phyloP scores from a whole-genome alignment of 768 basidiomycete genomes.

The Symmetrospora coprosmae region DNA sequence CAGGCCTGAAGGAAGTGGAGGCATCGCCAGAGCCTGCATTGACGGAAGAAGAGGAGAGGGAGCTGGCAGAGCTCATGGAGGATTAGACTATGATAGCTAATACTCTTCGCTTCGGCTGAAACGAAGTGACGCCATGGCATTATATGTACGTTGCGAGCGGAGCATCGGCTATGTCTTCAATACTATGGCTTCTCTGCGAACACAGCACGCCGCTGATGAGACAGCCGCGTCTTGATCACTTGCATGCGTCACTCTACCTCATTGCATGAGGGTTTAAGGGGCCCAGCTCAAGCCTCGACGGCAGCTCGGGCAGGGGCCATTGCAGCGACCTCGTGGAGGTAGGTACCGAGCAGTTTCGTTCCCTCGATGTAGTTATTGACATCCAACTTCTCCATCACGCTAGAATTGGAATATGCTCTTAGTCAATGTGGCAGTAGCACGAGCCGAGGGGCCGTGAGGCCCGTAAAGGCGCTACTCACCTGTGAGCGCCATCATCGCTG shows the following conservation, averaged over 20 bases:
- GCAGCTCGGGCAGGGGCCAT: too few species aligned
- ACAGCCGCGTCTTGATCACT: too few species aligned
- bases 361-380: constrained; percentile 51
- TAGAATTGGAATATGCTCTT: neutral
- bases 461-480: constrained; percentile 30
- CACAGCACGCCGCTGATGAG: too few species aligned
- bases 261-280: too few species aligned
- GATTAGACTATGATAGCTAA: neutral
- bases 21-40: neutral
- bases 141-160: too few species aligned
- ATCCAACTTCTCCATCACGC: constrained; percentile 65
- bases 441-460: neutral
- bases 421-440: constrained; percentile 12
- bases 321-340: constrained; percentile 63
- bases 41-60: constrained; percentile 12
- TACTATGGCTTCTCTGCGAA: too few species aligned
- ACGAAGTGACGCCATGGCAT: too few species aligned
- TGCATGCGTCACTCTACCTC: too few species aligned
- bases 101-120: too few species aligned
- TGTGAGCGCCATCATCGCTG: constrained; percentile 77
- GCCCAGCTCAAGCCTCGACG: too few species aligned
- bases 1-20: neutral
- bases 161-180: too few species aligned
- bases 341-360: constrained; percentile 60
- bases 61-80: constrained; percentile 16